These are phyloP conservation scores for Ailanthus altissimus DNA, from an alignment of 345 rosid genomes.

Conservation along the genomic window DNA sequence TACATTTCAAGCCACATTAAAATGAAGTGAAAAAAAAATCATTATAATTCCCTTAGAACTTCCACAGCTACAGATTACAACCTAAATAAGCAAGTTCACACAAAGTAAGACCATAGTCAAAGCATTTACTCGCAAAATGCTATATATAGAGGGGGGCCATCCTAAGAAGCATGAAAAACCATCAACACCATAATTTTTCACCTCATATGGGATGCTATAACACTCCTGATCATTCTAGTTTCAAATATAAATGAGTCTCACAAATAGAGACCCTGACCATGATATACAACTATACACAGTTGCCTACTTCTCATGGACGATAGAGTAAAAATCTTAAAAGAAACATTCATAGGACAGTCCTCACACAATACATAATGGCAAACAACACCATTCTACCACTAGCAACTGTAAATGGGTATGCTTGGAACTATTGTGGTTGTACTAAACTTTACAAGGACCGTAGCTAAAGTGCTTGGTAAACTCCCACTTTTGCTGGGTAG, in stretches of 20 bases:
- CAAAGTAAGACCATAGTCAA: background rate
- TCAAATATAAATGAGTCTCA: background rate
- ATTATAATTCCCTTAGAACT: background rate
- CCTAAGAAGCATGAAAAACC: background rate
- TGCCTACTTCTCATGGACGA: background rate
- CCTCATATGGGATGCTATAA: background rate
- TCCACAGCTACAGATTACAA: background rate
- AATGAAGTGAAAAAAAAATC: background rate
- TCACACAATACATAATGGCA: background rate
- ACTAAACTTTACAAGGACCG: no score
- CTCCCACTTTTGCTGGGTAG: no score
- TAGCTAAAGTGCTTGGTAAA: no score
- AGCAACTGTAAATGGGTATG: background rate
- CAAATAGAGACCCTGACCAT: background rate
- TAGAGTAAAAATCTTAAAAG: background rate
- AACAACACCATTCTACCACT: background rate
- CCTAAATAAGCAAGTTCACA: constrained; percentile 3
- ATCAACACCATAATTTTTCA: background rate
- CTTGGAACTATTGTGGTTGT: no score
- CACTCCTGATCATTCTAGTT: background rate
- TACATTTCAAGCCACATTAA: background rate
- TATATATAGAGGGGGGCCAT: background rate
- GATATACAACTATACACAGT: background rate
- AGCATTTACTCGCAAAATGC: background rate
- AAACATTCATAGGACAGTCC: background rate